Conservation (phyloP, 768 basidiomycete genomes). For the Cystofilobasidium capitatum region DNA sequence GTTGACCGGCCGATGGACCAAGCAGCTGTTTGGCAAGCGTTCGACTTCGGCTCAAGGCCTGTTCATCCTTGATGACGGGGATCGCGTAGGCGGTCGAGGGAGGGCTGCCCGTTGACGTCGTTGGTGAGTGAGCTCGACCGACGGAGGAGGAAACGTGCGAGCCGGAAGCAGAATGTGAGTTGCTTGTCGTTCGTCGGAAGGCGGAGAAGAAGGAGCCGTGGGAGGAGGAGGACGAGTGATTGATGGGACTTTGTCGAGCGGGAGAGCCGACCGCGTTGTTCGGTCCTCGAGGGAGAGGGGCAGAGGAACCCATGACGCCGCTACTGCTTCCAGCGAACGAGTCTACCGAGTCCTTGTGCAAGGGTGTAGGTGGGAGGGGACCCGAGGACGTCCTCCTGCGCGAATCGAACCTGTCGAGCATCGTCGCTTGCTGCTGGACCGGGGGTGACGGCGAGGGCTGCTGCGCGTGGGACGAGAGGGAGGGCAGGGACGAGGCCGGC, state of each 20-base stretch:
- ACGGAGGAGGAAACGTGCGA: not conserved
- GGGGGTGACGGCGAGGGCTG: no score
- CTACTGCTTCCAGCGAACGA: no score
- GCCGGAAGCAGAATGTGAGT: not conserved
- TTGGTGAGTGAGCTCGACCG: not conserved
- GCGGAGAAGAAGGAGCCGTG: not conserved
- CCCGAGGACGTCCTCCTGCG: not conserved
- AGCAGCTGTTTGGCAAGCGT: constrained; percentile 13
- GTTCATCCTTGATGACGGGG: constrained; percentile 7
- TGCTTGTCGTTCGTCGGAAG: not conserved
- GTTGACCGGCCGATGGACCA: not conserved
- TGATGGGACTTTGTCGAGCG: not conserved
- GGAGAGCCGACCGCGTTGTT: not conserved
- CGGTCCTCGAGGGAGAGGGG: not conserved
- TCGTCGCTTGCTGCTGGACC: no score
- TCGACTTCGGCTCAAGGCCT: constrained; percentile 1
- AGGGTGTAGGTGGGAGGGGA: not conserved
- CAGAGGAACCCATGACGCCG: no score
- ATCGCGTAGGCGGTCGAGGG: not conserved
- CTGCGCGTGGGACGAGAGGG: no score
- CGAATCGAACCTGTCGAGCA: not conserved
- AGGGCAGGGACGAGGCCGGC: no score
- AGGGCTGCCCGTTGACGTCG: not conserved
- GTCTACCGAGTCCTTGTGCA: not conserved
- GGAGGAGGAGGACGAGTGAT: not conserved